phyloP scores from a whole-genome alignment of 23 red algal genomes.

The Gracilaria vermiculophylla region DNA sequence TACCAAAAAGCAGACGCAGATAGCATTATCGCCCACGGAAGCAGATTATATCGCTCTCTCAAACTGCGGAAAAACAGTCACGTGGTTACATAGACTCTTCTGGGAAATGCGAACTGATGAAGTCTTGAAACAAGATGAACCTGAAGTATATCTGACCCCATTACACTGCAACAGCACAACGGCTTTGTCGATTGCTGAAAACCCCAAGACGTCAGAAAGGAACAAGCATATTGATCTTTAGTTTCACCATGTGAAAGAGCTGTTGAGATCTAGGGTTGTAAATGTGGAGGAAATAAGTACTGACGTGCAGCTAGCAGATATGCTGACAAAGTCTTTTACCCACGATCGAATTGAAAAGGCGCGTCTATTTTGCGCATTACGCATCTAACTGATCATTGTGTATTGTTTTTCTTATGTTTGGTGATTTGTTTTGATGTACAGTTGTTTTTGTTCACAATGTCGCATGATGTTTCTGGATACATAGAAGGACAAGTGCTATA shows the following conservation, averaged over 20 bases:
- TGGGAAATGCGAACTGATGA: not conserved
- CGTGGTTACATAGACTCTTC: conserved; percentile 17
- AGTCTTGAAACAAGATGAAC: not conserved
- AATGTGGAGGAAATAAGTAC: not conserved
- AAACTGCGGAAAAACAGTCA: not conserved
- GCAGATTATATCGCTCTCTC: conserved; percentile 37
- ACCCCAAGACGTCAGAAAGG: not conserved
- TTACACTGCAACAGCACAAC: not conserved
- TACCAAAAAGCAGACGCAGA: not conserved
- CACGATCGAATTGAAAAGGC: not conserved
- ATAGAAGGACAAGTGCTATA: not conserved
- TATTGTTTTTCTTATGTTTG: not conserved
- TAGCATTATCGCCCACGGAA: conserved; percentile 20
- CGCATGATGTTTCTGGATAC: not conserved
- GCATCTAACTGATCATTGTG: not conserved
- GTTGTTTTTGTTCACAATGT: not conserved
- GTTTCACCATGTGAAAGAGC: not conserved
- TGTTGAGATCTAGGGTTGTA: not conserved
- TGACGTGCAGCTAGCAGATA: not conserved
- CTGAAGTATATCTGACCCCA: not conserved
- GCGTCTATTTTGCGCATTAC: not conserved
- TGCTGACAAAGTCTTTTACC: not conserved
- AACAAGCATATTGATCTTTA: conserved; percentile 40
- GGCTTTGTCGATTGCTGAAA: not conserved
- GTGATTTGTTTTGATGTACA: not conserved